Conservation (phyloP, 2,329 filamentous ascomycete species). For the Apiospora saccharicola region DNA sequence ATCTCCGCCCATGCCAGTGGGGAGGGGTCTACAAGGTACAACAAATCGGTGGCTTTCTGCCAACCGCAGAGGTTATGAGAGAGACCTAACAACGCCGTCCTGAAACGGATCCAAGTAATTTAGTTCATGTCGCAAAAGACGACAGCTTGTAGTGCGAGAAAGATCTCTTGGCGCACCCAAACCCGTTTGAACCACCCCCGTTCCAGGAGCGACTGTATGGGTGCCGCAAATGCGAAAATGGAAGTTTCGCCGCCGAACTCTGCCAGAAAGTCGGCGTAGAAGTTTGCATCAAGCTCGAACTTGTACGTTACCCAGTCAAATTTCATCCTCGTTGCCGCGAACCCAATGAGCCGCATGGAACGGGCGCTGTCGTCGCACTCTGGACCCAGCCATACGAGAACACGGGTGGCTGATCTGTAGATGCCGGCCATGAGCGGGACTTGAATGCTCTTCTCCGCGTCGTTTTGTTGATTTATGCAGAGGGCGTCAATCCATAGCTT, state of each 20-base stretch:
- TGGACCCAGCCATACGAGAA: conserved; percentile 24
- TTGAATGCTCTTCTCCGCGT: conserved; percentile 16
- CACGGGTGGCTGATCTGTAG: conserved; percentile 18
- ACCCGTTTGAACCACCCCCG: not conserved
- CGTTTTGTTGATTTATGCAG: conserved; percentile 28
- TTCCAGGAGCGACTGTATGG: not conserved
- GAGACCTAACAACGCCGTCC: not conserved
- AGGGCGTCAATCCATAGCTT: conserved; percentile 29
- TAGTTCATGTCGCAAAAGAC: not conserved
- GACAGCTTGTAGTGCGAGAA: not conserved
- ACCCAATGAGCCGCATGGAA: not conserved
- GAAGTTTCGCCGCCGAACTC: not conserved
- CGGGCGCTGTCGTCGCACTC: not conserved
- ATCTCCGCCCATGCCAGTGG: not conserved
- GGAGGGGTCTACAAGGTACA: not conserved
- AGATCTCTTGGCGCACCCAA: conserved; percentile 6
- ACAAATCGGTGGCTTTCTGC: not conserved
- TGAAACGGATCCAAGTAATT: not conserved
- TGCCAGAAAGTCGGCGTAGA: not conserved
- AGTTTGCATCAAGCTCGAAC: not conserved
- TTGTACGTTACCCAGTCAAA: not conserved
- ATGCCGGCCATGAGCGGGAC: conserved; percentile 27
- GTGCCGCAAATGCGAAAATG: no score
- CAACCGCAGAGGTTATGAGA: not conserved
- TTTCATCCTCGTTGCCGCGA: not conserved